Base-by-base conservation (phyloP, 495 filamentous ascomycete genomes). In the Podospora australis region DNA sequence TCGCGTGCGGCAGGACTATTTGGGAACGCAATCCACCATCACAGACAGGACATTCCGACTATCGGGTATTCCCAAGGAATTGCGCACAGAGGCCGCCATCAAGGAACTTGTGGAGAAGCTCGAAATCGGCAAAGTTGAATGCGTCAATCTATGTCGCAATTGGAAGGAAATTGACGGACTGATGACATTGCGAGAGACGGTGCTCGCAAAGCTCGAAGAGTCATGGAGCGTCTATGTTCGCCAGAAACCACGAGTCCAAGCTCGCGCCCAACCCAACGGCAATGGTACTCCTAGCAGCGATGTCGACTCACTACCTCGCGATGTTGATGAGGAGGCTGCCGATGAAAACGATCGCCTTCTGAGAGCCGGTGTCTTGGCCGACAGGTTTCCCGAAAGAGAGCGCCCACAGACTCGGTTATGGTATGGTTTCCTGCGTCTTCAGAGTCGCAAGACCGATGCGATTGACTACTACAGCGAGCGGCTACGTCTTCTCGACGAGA, bases 41-140 rank as follows among this genome's bases (percentile, higher is more conserved):
- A 97, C 94, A 2, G 90, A 96, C 66, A 83, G 90, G 28, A 99
- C 94, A 0, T 87, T 99, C 60, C 82, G 87, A 3, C 68, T 99
- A 8, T 91, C 92, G 1, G 90, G 90, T 2, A 90, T 99, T 25
- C 94, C 94, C 0, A 63, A 60, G 5, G 85, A 94, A 9, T 66
- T 97, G 46, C 76, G 82, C 44, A 86, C 86, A 0, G 90, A 97
- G 58, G 80, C 81, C 11, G 83, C 83, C 47, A 87, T 99, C 49
- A 90, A 87, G 53, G 77, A 89, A 20, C 85, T 95, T 46, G 78
- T 99, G 17, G 89, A 99, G 58, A 82, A 81, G 26, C 67, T 99
- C 17, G 80, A 84, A 41, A 88, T 99, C 56, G 94, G 94, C n/a
- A 88, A 87, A 56, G 94, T 97, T 4, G 88, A 96, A 39, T 86